Percentiles rank a stretch among this genome's conserved stretches.
phyloP scores from a whole-genome alignment of 2,329 filamentous ascomycete species.

The Epichloe festucae region DNA sequence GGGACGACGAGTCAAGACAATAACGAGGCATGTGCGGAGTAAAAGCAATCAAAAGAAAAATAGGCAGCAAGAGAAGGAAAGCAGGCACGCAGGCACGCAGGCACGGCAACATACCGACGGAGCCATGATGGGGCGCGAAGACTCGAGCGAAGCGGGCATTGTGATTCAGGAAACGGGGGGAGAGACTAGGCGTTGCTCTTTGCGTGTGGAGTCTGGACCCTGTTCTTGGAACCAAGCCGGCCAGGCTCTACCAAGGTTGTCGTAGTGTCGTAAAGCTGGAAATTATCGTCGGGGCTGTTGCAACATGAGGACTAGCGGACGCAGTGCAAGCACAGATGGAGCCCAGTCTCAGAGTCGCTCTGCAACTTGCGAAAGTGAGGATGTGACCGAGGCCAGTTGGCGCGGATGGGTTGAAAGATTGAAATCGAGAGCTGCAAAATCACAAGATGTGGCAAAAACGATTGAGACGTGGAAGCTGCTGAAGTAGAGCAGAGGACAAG shows the following conservation, averaged over 20 bases:
- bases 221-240: not conserved
- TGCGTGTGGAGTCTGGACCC: not conserved
- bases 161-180: not conserved
- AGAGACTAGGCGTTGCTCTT: not conserved
- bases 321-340: too few relatives aligned
- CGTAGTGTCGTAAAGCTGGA: not conserved
- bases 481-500: too few relatives aligned
- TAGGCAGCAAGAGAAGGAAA: conserved; percentile 4
- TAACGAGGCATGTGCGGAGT: not conserved
- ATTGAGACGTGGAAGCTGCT: not conserved
- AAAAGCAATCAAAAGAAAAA: not conserved
- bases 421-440: not conserved
- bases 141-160: conserved; percentile 48
- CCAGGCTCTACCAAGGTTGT: not conserved
- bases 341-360: not conserved
- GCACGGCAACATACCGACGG: conserved; percentile 39
- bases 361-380: not conserved
- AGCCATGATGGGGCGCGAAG: conserved; percentile 49
- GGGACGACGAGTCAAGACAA: conserved; percentile 5
- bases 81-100: not conserved
- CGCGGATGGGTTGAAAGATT: not conserved
- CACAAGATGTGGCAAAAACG: not conserved
- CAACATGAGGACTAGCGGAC: too few relatives aligned
- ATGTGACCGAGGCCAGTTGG: not conserved
- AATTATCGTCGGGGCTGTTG: not conserved